Evolutionary conservation across 1,139 yeast species (phyloP), one percentile per base, ranked within the genome.

Genomic region (Suhomyces guaymorum): DNA sequence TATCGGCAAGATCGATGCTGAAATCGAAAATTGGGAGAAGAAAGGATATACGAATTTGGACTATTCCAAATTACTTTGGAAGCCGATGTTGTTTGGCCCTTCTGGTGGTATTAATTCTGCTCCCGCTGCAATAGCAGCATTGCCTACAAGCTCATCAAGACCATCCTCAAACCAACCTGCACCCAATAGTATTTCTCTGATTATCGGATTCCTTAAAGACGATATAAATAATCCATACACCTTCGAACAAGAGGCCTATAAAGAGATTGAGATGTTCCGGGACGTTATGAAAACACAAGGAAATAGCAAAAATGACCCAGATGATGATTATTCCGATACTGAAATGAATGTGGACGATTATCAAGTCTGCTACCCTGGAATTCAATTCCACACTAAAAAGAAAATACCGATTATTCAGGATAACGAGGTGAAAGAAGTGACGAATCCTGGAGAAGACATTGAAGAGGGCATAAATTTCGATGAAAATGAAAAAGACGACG

Each of bases 81-180:
- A 82, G 47, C 90, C 92, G 1, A 72, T 84, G 62, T 70, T 85
- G n/a, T 75, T 80, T 52, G 95, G 95, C 0, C 90, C 92, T 0
- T 81, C 90, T 1, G 87, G 92, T 18, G 95, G 94, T 7, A 80
- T 84, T 23, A 77, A 77, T 45, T 75, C 82, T 0, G 78, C 78
- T 0, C 74, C 79, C 1, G 65, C 77, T 1, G 47, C 62, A 52
- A 57, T 61, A 15, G 35, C 55, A 2, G 52, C 57, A 0, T 47
- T 50, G 6, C 46, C 41, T 7, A 13, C 34, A 10, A 24, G 16
- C 7, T 13, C 22, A 14, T 19, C 13, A 16, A 16, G 21, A 32
- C 21, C 41, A 32, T 15, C 5, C 26, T 7, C 21, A 9, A 5
- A 12, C 2, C 23, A 24, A 26, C 23, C 30, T 10, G 13, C 17